Base-by-base conservation (phyloP, 164 flowering plant genomes). In the Kalanchoe fedtschenkoi region DNA sequence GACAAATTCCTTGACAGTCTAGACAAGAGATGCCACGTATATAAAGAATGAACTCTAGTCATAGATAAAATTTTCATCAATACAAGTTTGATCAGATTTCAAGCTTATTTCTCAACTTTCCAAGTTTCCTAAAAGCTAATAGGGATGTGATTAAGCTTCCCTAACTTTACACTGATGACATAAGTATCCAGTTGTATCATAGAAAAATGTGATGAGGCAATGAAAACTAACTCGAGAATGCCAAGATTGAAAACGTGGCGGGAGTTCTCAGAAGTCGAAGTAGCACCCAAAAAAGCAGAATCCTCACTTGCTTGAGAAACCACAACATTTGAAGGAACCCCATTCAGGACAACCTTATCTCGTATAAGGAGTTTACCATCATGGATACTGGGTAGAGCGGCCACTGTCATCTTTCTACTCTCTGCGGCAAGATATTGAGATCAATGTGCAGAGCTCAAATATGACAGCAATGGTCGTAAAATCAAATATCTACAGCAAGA, bases 231-330 rank as follows among this genome's bases (percentile, higher is more conserved):
- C 87, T 66, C 69, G 47, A 84, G 70, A 39, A 73, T 63, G 17
- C 92, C 92, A 13, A 86, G 81, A 74, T 76, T 83, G 75, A 84
- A 82, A 33, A 83, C 81, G 46, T 76, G 78, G 10, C 87, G 72
- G 34, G 76, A 68, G 21, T 46, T 54, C 34, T 19, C 47, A 14
- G 62, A 56, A 0, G 41, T 10, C 24, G 76, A 69, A 63, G 77
- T 64, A 24, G 80, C 83, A 3, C 83, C 83, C 38, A 79, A 29
- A 38, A 79, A 79, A 0, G 76, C 78, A 2, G 73, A 77, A 4
- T 73, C 62, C 21, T 64, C 57, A 3, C 65, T 70, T 32, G 69
- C 41, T 32, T 76, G 81, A 0, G 73, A 81, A 3, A 82, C 57
- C 0, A 77, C 62, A 16, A 86, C 75, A 51, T 83, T 82, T 11